phyloP scores from a whole-genome alignment of 2,329 filamentous ascomycete species.

The Aaosphaeria arxii region DNA sequence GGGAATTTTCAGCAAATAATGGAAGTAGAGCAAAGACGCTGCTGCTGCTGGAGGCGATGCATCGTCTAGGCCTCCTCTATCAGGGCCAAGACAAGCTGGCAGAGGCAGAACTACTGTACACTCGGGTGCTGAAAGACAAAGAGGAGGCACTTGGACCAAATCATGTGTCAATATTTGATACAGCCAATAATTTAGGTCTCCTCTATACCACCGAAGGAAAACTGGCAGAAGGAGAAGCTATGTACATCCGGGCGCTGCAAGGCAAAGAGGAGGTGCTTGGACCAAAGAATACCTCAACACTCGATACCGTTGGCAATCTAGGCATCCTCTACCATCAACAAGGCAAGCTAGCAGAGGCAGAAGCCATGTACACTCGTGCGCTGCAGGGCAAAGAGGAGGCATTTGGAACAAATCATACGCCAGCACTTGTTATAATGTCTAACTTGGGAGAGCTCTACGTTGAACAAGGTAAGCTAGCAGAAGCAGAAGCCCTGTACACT shows the following conservation, averaged over 20 bases:
- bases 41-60: conserved; percentile 9
- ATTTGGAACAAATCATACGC: conserved; percentile 6
- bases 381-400: conserved; percentile 31
- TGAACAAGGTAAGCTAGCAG: conserved; percentile 7
- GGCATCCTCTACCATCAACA: background rate
- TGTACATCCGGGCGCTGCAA: conserved; percentile 13
- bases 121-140: conserved; percentile 29
- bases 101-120: conserved; percentile 16
- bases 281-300: conserved; percentile 8
- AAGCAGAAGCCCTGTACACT: conserved; percentile 14
- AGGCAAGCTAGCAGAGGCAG: background rate
- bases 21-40: conserved; percentile 7
- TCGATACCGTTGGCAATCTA: conserved; percentile 8
- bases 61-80: conserved; percentile 3
- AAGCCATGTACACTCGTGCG: conserved; percentile 18
- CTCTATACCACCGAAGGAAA: conserved; percentile 4
- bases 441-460: conserved; percentile 12
- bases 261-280: conserved; percentile 8
- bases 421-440: conserved; percentile 13
- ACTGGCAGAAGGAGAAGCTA: background rate
- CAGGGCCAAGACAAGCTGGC: conserved; percentile 6
- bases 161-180: conserved; percentile 9
- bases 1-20: conserved; percentile 8
- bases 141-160: conserved; percentile 20
- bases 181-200: conserved; percentile 9